Evolutionary conservation across 2,329 filamentous ascomycete genomes (phyloP).

Genomic region (Ophiostoma montium): DNA sequence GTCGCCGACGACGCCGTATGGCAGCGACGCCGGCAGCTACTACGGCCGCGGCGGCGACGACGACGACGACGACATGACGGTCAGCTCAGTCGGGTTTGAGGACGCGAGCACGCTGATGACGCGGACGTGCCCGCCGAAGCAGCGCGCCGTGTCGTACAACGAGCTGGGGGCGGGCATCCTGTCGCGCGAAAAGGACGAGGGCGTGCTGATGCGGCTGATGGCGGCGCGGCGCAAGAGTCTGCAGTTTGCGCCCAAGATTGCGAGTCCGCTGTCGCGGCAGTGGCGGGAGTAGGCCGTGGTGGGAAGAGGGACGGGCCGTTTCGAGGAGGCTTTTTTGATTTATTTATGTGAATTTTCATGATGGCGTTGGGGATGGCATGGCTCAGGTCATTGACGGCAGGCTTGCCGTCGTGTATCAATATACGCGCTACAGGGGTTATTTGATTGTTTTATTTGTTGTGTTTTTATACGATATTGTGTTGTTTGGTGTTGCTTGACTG

Average conservation of each 20-base stretch:
- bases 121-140: slow-evolving; percentile 42
- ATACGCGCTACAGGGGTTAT: neutral
- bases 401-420: neutral
- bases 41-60: slow-evolving; percentile 20
- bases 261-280: slow-evolving; percentile 52
- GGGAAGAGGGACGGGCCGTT: neutral
- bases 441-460: too few relatives aligned
- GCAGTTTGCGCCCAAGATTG: slow-evolving; percentile 62
- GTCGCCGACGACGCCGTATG: slow-evolving; percentile 30
- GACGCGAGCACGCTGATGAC: slow-evolving; percentile 27
- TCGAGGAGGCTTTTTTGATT: neutral
- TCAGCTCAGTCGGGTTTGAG: slow-evolving; percentile 13
- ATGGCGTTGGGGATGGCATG: neutral
- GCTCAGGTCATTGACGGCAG: neutral
- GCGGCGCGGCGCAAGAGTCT: slow-evolving; percentile 63
- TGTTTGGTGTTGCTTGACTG: too few relatives aligned
- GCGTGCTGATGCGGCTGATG: slow-evolving; percentile 49
- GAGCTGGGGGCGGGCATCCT: slow-evolving; percentile 32
- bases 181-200: slow-evolving; percentile 37
- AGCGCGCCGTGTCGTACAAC: slow-evolving; percentile 18
- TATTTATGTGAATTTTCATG: neutral
- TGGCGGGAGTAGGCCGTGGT: slow-evolving; percentile 23
- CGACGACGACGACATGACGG: slow-evolving; percentile 19
- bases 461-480: too few relatives aligned
- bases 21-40: slow-evolving; percentile 16